phyloP scores from a whole-genome alignment of 106 monocot species.

The Dioscorea alata region DNA sequence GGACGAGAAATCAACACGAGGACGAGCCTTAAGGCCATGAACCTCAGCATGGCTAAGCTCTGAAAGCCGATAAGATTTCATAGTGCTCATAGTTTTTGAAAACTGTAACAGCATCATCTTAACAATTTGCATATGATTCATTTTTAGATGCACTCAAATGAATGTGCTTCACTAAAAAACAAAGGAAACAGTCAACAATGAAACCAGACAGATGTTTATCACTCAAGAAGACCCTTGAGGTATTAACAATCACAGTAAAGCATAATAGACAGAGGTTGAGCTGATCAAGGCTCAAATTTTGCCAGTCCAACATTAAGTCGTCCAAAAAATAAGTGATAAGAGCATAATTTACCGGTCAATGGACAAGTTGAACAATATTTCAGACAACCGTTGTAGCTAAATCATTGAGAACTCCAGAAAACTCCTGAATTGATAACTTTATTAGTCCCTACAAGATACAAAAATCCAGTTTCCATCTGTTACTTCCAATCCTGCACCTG shows the following conservation, averaged over 20 bases:
- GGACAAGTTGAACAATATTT: not conserved
- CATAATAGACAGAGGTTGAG: not conserved
- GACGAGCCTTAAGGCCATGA: conserved; percentile 71
- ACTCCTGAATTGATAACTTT: not conserved
- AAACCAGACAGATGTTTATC: no score
- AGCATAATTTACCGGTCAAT: no score
- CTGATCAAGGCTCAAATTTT: no score
- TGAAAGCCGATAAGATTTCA: conserved; percentile 83
- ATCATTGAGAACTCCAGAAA: not conserved
- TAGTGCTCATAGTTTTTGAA: conserved; percentile 27
- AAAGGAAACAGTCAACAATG: no score
- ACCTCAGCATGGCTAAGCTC: conserved; percentile 63
- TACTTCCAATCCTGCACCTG: not conserved
- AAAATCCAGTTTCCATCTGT: conserved; percentile 26
- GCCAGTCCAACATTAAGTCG: no score
- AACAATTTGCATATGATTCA: no score
- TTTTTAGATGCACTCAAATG: no score
- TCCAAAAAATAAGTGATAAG: no score
- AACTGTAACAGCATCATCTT: conserved; percentile 12
- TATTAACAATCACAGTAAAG: no score
- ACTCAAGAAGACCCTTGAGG: no score
- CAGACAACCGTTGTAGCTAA: not conserved
- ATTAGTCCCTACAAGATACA: conserved; percentile 8
- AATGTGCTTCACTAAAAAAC: no score
- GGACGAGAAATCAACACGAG: conserved; percentile 91